phyloP scores from a whole-genome alignment of 179 eudicot species.

The Beta macrorhiza region DNA sequence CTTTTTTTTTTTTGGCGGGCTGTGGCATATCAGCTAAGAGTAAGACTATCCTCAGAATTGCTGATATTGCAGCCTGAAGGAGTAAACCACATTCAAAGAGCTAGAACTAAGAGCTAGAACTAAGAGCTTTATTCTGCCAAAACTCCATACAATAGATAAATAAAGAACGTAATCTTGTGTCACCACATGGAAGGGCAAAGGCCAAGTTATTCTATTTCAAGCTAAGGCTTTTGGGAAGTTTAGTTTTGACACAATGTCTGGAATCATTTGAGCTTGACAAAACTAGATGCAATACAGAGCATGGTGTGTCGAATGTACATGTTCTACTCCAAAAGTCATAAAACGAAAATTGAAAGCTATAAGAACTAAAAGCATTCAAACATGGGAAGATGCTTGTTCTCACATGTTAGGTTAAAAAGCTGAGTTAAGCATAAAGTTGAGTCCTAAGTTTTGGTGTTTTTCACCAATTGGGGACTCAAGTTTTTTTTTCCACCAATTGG shows the following conservation, averaged over 20 bases:
- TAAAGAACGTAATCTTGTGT: neutral
- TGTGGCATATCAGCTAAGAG: neutral
- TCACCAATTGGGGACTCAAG: too few relatives aligned
- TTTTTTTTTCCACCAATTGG: too few relatives aligned
- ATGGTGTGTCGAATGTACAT: neutral
- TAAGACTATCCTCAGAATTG: neutral
- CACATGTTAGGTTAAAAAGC: neutral
- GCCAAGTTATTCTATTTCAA: neutral
- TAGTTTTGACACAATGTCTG: neutral
- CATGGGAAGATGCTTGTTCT: conserved; percentile 1
- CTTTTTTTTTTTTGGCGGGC: too few relatives aligned
- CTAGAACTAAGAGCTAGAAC: neutral
- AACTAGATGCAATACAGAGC: neutral
- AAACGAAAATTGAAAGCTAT: neutral
- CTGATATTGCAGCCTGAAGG: neutral
- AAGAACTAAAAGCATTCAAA: neutral
- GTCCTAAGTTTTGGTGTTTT: too few relatives aligned
- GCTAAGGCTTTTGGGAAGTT: neutral
- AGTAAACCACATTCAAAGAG: neutral
- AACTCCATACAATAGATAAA: neutral
- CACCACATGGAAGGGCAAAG: neutral
- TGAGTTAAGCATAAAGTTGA: too few relatives aligned
- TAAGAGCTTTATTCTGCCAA: neutral
- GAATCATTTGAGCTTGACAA: neutral
- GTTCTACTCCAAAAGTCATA: neutral